Conservation (phyloP, 192 early-diverging fungal species). For the Rhizoclosmatium globosum region DNA sequence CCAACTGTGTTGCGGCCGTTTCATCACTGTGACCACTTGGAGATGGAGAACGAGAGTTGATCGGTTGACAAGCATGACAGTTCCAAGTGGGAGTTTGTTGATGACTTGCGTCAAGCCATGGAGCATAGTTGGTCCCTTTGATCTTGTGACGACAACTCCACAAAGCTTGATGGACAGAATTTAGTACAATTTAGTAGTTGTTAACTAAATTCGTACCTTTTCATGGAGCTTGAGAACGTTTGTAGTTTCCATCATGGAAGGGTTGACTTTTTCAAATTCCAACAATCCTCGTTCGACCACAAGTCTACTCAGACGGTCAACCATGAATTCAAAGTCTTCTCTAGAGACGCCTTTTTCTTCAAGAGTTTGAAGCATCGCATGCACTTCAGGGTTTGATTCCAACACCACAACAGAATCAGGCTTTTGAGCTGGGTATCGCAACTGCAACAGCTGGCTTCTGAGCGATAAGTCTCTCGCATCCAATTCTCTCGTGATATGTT, state of each 20-base stretch:
- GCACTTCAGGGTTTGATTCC: conserved; percentile 58
- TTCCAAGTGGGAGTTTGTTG: conserved; percentile 84
- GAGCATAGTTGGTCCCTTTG: conserved; percentile 90
- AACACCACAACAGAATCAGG: conserved; percentile 53
- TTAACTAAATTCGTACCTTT: conserved; percentile 12
- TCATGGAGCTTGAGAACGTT: conserved; percentile 45
- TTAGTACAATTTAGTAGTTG: neutral
- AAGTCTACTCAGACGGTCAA: conserved; percentile 85
- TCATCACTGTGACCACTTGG: neutral
- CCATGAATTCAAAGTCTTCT: conserved; percentile 91
- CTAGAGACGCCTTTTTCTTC: conserved; percentile 42
- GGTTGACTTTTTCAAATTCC: conserved; percentile 53
- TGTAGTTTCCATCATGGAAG: conserved; percentile 65
- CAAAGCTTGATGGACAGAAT: conserved; percentile 56
- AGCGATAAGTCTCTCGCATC: conserved; percentile 66
- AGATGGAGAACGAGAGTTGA: conserved; percentile 10
- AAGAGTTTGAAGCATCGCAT: conserved; percentile 11
- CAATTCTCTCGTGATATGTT: conserved; percentile 87
- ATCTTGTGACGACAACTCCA: conserved; percentile 85
- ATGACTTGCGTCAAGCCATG: conserved; percentile 81
- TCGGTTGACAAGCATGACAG: conserved; percentile 88
- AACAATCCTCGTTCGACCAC: conserved; percentile 83
- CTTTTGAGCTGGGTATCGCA: conserved; percentile 29
- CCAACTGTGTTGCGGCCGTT: neutral
- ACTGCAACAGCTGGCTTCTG: conserved; percentile 35